Evolutionary conservation across 2,329 filamentous ascomycete genomes (phyloP), one percentile per base, ranked within the genome.

Genomic region (Penicillium sp.): DNA sequence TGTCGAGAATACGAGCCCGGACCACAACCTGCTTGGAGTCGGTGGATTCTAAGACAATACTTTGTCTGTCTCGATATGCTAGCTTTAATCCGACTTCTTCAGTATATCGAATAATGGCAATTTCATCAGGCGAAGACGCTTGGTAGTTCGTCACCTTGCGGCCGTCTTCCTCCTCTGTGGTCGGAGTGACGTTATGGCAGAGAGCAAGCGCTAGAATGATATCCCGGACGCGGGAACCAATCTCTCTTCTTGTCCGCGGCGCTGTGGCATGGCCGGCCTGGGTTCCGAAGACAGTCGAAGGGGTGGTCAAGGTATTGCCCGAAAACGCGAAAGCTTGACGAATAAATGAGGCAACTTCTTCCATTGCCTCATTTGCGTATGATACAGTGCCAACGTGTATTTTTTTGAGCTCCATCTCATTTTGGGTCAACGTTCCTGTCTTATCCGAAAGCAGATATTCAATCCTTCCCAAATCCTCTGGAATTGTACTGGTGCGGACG

Each of bases 391-490:
- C 93, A 46, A 98, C 88, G 63, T 98, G 94, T 6, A 98, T 91
- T 71, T 98, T 98, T 66, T 94, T 95, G 78, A 98, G 85, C 64
- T 96, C 91, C 90, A 96, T 96, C 63, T 95, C 81, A 63, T 98
- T 98, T 60, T 97, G 89, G 0, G 93, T 98, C 52, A 98, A 70
- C 2, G 93, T 98, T n/a, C 93, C 93, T 0, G 93, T 98, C 70
- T 98, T 98, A 69, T 98, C 93, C 55, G 88, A 96, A 28, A 98
- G 77, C 2, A 98, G 76, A 66, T 98, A 98, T 68, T 98, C 93
- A 39, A 98, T 95, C 22, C 94, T 81, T 7, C 93, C 93, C 3
- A 98, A 75, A 62, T 98, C 93, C 68, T 98, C 93, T 0, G 93
- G 94, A 40, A 98, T 98, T 0, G 93, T 98, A 66, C 90, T 96